Percentiles rank a stretch among this genome's conserved stretches.
phyloP scores from a whole-genome alignment of 805 yeast genomes.

The Cyberlindnera bimundalis region DNA sequence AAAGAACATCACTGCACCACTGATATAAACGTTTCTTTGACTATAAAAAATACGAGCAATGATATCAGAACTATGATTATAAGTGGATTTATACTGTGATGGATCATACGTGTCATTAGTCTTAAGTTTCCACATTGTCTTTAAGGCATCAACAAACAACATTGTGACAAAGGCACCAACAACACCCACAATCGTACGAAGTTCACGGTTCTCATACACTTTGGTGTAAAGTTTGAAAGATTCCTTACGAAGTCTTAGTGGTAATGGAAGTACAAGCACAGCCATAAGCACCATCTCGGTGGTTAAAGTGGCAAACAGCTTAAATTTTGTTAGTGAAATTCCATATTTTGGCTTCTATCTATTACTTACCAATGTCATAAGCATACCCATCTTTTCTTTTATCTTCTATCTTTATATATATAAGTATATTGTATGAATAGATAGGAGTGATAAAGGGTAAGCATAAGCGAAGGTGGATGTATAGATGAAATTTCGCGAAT shows the following conservation, averaged over 20 bases:
- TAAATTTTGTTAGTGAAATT: not conserved
- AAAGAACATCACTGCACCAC: slow-evolving; percentile 60
- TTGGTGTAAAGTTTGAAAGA: slow-evolving; percentile 37
- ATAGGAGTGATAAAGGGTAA: too few species aligned
- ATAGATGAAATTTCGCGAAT: not conserved
- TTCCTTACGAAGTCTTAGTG: slow-evolving; percentile 43
- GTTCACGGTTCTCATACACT: slow-evolving; percentile 36
- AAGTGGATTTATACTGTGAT: slow-evolving; percentile 18
- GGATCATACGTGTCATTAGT: slow-evolving; percentile 28
- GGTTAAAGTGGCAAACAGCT: slow-evolving; percentile 45
- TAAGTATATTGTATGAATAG: too few species aligned
- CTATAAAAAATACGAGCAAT: slow-evolving; percentile 59
- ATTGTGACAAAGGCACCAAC: slow-evolving; percentile 40
- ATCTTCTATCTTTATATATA: not conserved
- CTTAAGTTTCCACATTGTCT: slow-evolving; percentile 37
- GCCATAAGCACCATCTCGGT: slow-evolving; percentile 49
- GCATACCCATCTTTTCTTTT: slow-evolving; percentile 21
- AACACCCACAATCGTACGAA: slow-evolving; percentile 43
- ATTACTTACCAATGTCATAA: slow-evolving; percentile 25
- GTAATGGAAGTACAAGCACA: slow-evolving; percentile 53
- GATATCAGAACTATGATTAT: slow-evolving; percentile 41
- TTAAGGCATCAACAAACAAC: slow-evolving; percentile 53
- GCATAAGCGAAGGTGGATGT: not conserved
- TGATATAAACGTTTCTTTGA: slow-evolving; percentile 59
- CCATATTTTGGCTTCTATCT: too few species aligned